Evolutionary conservation across 768 basidiomycete species (phyloP), one percentile per base, ranked within the genome.

Genomic region (Favolaschia claudopus): DNA sequence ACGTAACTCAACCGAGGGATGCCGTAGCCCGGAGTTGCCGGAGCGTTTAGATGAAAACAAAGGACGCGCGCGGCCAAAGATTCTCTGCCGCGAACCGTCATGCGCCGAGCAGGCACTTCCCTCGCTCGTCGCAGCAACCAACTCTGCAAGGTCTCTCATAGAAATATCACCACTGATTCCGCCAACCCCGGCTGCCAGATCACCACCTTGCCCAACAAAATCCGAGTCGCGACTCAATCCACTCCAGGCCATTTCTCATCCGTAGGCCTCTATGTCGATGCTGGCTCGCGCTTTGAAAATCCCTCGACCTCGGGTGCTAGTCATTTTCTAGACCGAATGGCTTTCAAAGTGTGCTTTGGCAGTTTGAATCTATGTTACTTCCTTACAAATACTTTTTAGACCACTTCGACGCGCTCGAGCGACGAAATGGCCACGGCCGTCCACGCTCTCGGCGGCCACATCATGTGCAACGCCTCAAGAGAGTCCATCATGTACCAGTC

Each of bases 401-500:
- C 87, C 55, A 96, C 95, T 28, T 73, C 75, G 17, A 82, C 83
- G 24, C 85, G 91, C 53, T 83, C 91, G 1, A 86, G 87, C 46
- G 87, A 85, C 20, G 83, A 91, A 62, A 96, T 98, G 90, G 84
- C 89, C 5, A 77, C 79, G 4, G 89, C 90, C 34, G 89, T 96
- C 68, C 89, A 94, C 70, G 82, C 82, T 4, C 82, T 96, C 31
- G 96, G 96, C 36, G 94, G 95, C 15, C 94, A 96, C 76, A 95
- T 99, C 57, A 82, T 91, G 74, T 95, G 92, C 69, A 89, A 94
- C 17, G 92, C 94, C 17, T 90, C 94, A 2, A 83, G 97, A 42
- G 97, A 99, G 73, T 85, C 93, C 20, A 95, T 98, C 70, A 93
- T 97, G 91, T 99, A 99, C 72, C 97, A 99, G 75, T 96, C 96